A percentile compares a stretch with the other conserved stretches of the same genome.
Conservation (phyloP, 2,329 filamentous ascomycete species). For the Colletotrichum eleusines region DNA sequence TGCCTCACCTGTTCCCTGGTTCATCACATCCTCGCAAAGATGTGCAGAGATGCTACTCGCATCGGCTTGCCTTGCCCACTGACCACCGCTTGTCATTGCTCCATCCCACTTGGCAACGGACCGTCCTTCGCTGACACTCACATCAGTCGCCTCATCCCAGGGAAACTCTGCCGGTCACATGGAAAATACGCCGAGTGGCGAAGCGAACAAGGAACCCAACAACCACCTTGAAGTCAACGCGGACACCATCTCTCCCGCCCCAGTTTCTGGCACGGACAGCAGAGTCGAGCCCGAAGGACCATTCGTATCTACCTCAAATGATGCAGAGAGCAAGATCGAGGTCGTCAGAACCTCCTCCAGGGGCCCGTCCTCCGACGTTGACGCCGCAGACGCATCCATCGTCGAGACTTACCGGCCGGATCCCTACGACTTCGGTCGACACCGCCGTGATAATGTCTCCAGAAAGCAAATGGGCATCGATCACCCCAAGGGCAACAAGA, state of each 20-base stretch:
- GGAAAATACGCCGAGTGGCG: constrained; percentile 22
- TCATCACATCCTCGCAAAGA: constrained; percentile 36
- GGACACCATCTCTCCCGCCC: constrained; percentile 27
- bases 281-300: constrained; percentile 17
- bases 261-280: constrained; percentile 28
- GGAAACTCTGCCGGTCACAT: constrained; percentile 29
- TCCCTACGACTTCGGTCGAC: constrained; percentile 55
- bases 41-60: constrained; percentile 32
- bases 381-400: constrained; percentile 25
- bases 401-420: constrained; percentile 46
- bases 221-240: constrained; percentile 15
- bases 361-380: constrained; percentile 3
- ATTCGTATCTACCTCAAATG: constrained; percentile 15
- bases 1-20: constrained; percentile 25
- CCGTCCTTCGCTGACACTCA: constrained; percentile 26
- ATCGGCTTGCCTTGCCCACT: constrained; percentile 36
- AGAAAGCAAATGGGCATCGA: constrained; percentile 61
- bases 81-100: constrained; percentile 33
- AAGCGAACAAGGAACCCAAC: constrained; percentile 18
- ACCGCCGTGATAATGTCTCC: constrained; percentile 55
- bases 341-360: constrained; percentile 16
- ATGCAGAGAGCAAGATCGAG: constrained; percentile 11
- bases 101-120: constrained; percentile 17
- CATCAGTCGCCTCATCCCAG: constrained; percentile 22
- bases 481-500: constrained; percentile 59